These are phyloP conservation scores for Fusarium illudens DNA, from an alignment of 2,329 filamentous ascomycete genomes.

Conservation along the genomic window DNA sequence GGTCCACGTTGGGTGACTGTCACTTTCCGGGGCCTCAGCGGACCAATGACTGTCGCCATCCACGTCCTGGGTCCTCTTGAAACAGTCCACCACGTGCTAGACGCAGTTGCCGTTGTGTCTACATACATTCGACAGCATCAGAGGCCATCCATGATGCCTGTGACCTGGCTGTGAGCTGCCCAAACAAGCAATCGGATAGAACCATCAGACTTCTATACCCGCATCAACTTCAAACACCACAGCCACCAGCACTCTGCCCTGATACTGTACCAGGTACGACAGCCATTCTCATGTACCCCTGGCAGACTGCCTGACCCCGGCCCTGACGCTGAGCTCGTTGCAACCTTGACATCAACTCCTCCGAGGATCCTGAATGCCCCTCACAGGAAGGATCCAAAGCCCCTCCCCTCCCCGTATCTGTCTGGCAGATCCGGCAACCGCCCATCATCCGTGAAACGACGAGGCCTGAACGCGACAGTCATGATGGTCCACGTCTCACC, in stretches of 20 bases:
- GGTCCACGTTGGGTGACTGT: conserved; percentile 28
- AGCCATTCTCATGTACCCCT: conserved; percentile 1
- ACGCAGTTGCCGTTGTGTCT: neutral
- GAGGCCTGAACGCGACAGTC: neutral
- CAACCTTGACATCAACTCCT: conserved; percentile 25
- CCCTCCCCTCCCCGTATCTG: conserved; percentile 19
- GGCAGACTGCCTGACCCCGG: conserved; percentile 6
- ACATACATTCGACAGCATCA: conserved; percentile 1
- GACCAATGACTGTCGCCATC: conserved; percentile 1
- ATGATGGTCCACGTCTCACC: neutral
- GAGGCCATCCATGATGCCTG: neutral
- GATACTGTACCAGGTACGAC: no score
- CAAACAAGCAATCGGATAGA: conserved; percentile 17
- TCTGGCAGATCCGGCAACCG: conserved; percentile 16
- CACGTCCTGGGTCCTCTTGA: conserved; percentile 17
- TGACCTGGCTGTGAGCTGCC: conserved; percentile 3
- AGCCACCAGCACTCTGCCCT: conserved; percentile 11
- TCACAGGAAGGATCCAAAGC: conserved; percentile 1
- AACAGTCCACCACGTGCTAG: conserved; percentile 34
- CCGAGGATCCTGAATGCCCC: conserved; percentile 17
- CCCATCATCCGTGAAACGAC: neutral
- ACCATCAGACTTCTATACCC: conserved; percentile 10
- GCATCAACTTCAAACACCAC: conserved; percentile 10
- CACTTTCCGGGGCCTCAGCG: conserved; percentile 11
- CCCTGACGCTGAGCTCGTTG: conserved; percentile 15